These are phyloP conservation scores for Oldenlandia corymbosa DNA, from an alignment of 257 asterid species.

Conservation along the genomic window DNA sequence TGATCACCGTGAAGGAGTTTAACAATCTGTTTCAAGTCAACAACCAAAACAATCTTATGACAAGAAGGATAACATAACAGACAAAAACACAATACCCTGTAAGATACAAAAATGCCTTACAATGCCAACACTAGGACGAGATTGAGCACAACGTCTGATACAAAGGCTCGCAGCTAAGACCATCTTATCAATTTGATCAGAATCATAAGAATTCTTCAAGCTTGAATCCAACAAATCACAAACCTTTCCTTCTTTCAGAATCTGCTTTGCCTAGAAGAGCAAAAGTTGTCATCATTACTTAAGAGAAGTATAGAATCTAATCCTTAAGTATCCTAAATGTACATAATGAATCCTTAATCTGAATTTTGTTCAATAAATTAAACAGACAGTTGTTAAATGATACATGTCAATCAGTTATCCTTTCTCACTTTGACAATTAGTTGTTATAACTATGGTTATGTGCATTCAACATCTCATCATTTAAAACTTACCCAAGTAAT, in stretches of 20 bases:
- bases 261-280: conserved; percentile 56
- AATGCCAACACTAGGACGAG: conserved; percentile 58
- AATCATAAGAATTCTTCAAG: conserved; percentile 39
- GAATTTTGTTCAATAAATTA: too few species aligned
- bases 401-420: too few species aligned
- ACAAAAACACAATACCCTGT: not conserved
- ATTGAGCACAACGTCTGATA: conserved; percentile 53
- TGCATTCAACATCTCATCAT: too few species aligned
- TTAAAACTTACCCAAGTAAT: conserved; percentile 75
- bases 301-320: not conserved
- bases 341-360: not conserved
- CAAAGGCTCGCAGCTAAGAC: conserved; percentile 76
- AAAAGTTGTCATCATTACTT: not conserved
- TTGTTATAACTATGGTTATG: too few species aligned
- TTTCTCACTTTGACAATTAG: too few species aligned
- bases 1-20: conserved; percentile 70
- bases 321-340: not conserved
- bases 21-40: conserved; percentile 45
- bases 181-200: conserved; percentile 58
- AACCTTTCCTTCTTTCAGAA: conserved; percentile 47
- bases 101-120: conserved; percentile 34
- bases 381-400: too few species aligned
- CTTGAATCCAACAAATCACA: conserved; percentile 57
- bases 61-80: not conserved
- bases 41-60: not conserved